These are phyloP conservation scores for Phytophthora ramorum DNA, from an alignment of 352 stramenopile genomes.

Conservation along the genomic window DNA sequence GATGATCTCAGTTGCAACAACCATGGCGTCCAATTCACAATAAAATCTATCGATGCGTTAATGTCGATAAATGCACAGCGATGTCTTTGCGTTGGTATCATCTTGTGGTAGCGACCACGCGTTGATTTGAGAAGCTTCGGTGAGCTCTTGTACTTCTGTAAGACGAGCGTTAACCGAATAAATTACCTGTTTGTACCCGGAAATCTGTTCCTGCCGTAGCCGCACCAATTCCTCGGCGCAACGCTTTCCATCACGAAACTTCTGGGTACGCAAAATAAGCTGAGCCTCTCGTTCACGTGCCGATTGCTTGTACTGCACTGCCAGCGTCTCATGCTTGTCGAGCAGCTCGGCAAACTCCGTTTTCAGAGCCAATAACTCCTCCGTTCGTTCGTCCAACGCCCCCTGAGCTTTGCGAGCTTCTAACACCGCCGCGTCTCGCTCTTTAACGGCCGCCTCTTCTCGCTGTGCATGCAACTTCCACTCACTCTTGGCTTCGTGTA, in stretches of 20 bases:
- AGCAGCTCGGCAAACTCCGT: slow-evolving; percentile 72
- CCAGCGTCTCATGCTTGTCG: slow-evolving; percentile 53
- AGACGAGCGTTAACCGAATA: slow-evolving; percentile 65
- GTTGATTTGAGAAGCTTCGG: slow-evolving; percentile 36
- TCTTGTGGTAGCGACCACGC: slow-evolving; percentile 36
- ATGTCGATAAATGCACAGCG: slow-evolving; percentile 74
- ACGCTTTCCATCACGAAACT: slow-evolving; percentile 49
- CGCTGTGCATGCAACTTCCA: slow-evolving; percentile 53
- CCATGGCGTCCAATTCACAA: slow-evolving; percentile 9
- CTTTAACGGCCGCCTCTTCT: slow-evolving; percentile 50
- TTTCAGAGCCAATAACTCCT: slow-evolving; percentile 65
- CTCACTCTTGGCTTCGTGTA: slow-evolving; percentile 53
- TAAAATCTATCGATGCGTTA: slow-evolving; percentile 36
- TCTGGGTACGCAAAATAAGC: slow-evolving; percentile 37
- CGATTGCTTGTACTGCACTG: slow-evolving; percentile 49
- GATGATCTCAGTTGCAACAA: slow-evolving; percentile 9
- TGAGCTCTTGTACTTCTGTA: slow-evolving; percentile 54
- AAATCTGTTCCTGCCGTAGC: slow-evolving; percentile 59
- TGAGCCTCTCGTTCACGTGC: slow-evolving; percentile 49
- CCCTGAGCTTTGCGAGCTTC: slow-evolving; percentile 41
- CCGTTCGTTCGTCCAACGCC: slow-evolving; percentile 46
- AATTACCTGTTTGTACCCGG: slow-evolving; percentile 73
- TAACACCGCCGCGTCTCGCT: slow-evolving; percentile 49
- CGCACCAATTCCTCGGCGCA: slow-evolving; percentile 60
- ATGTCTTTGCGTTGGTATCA: slow-evolving; percentile 42